Evolutionary conservation across 257 asterid genomes (phyloP).

Genomic region (Solanum lycopersicoides): DNA sequence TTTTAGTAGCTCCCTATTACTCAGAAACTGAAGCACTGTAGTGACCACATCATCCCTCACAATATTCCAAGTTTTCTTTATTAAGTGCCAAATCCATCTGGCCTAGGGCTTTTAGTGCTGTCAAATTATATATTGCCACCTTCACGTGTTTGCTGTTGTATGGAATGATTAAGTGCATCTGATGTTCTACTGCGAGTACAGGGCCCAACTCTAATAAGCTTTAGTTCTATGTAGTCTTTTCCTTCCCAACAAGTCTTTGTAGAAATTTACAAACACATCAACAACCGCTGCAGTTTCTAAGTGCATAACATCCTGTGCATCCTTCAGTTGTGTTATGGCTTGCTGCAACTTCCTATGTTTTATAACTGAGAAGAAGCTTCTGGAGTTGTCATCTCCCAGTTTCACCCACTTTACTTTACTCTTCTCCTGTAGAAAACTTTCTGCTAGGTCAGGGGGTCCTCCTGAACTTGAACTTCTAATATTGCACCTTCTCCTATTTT

Average conservation of each 20-base stretch:
- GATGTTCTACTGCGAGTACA: not conserved
- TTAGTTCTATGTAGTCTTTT: not conserved
- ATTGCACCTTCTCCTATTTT: not conserved
- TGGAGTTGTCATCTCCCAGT: not conserved
- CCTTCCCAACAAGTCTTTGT: not conserved
- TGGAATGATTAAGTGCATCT: not conserved
- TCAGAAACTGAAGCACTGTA: no score
- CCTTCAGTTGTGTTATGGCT: not conserved
- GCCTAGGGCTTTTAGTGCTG: not conserved
- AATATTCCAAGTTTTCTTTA: no score
- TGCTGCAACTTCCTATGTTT: not conserved
- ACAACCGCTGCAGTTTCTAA: not conserved
- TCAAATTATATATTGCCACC: not conserved
- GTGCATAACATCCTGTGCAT: not conserved
- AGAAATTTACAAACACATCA: not conserved
- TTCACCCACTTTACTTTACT: not conserved
- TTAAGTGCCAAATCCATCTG: not conserved
- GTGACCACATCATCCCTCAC: no score
- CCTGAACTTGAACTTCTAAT: not conserved
- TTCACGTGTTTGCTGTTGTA: not conserved
- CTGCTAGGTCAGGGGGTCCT: not conserved
- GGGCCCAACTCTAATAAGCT: not conserved
- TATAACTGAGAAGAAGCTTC: not conserved
- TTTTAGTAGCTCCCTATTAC: no score
- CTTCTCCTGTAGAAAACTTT: not conserved